Conservation (phyloP, 768 basidiomycete genomes). For the Podaxis mareebaensis region DNA sequence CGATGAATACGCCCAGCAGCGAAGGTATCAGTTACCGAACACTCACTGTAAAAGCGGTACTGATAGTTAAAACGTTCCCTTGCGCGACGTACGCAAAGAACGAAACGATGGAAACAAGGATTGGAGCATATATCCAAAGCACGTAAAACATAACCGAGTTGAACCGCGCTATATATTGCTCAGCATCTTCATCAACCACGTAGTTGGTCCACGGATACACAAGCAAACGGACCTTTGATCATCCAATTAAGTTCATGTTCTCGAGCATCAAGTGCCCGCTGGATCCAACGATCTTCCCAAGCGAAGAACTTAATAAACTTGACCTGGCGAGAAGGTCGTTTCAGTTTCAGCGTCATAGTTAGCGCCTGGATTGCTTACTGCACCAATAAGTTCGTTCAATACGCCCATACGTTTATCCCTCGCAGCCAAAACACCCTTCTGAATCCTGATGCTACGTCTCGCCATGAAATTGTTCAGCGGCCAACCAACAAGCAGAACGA, state of each 20-base stretch:
- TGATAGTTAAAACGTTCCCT: constrained; percentile 74
- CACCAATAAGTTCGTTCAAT: constrained; percentile 74
- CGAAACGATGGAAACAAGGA: constrained; percentile 76
- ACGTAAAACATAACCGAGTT: constrained; percentile 72
- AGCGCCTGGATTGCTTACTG: constrained; percentile 35
- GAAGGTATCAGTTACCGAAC: not conserved
- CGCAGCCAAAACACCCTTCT: constrained; percentile 59
- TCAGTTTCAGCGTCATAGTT: not conserved
- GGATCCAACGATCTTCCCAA: constrained; percentile 78
- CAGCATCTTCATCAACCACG: not conserved
- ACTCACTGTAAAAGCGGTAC: constrained; percentile 81
- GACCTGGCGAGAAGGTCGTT: constrained; percentile 33
- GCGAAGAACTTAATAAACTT: constrained; percentile 87
- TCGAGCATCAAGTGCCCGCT: constrained; percentile 62
- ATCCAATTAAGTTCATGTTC: constrained; percentile 76
- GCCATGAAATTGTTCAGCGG: constrained; percentile 73
- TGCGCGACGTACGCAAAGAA: constrained; percentile 74
- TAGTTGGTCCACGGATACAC: not conserved
- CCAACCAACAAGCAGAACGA: constrained; percentile 64
- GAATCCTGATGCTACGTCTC: constrained; percentile 56
- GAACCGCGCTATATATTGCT: constrained; percentile 49
- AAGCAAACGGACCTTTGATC: constrained; percentile 53
- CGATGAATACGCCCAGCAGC: not conserved
- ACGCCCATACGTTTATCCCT: constrained; percentile 79
- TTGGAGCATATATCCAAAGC: constrained; percentile 77